Evolutionary conservation across 2,329 filamentous ascomycete genomes (phyloP), one percentile per base, ranked within the genome.

Genomic region (Trichoderma koningiopsis): DNA sequence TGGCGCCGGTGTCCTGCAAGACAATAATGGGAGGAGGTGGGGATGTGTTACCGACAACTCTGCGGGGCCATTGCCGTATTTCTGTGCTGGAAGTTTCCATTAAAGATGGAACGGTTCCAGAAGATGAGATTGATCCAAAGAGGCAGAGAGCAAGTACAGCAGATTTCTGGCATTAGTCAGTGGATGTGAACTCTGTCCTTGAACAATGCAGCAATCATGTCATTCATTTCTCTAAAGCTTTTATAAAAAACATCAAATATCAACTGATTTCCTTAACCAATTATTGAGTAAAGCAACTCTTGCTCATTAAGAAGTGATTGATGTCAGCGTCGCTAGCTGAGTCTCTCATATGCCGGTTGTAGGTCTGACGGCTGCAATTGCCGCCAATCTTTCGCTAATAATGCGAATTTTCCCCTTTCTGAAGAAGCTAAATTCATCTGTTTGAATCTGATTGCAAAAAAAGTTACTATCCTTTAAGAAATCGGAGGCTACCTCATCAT

Each of bases 1-100:
- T 47, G 53, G 62, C 14, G 62, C 62, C 16, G 62, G 24, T 14
- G 47, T 65, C 22, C 27, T 65, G 24, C 62, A 29, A 40, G 62
- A 65, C 22, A 19, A 13, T 11, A 2, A 47, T 35, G 0, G n/a
- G 4, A 65, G 57, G 2, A 47, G 29, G 16, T 65, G 52, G 52
- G 62, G 35, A 11, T 65, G 62, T 57, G 62, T 65, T 33, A 57
- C 62, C 14, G 33, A 37, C 10, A 22, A 47, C 27, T n/a, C 5
- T 3, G 4, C 1, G 22, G 62, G 62, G 7, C 53, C 62, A 37
- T 35, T 65, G 37, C 4, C n/a, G 13, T 0, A 11, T 11, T 65
- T 65, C 62, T 65, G 62, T 40, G 24, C 43, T 22, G 29, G 13
- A 47, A 2, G 10, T 35, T 5, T 1, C n/a, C 43, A 47, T 6